A percentile compares a stretch with the other conserved stretches of the same genome.
These are phyloP conservation scores for Clarireedia hainanense DNA, from an alignment of 2,329 filamentous ascomycete genomes.

Conservation along the genomic window DNA sequence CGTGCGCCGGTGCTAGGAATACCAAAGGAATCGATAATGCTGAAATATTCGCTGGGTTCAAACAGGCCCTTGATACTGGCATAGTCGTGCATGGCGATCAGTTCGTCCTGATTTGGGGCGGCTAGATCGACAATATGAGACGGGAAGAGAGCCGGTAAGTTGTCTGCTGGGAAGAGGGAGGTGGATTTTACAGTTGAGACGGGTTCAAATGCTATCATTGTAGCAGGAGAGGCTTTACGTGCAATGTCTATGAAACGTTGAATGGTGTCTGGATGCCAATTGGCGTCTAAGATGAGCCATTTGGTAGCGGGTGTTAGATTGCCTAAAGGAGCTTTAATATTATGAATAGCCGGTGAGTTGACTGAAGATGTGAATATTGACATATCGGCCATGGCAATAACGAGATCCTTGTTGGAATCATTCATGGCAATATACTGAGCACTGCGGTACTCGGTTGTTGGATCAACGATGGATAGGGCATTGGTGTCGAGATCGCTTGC, in stretches of 20 bases:
- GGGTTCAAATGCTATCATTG: conserved; percentile 74
- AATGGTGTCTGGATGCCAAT: conserved; percentile 66
- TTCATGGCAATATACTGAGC: conserved; percentile 92
- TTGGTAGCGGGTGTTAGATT: conserved; percentile 28
- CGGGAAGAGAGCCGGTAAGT: conserved; percentile 41
- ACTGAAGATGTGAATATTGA: conserved; percentile 42
- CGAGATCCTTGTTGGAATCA: conserved; percentile 70
- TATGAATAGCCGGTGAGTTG: conserved; percentile 27
- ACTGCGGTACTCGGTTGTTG: conserved; percentile 44
- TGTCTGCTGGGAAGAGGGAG: conserved; percentile 47
- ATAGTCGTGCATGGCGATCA: conserved; percentile 67
- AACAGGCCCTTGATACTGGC: conserved; percentile 62
- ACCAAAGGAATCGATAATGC: conserved; percentile 68
- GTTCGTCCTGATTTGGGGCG: conserved; percentile 77
- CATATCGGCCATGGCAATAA: conserved; percentile 97
- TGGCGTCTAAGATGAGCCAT: conserved; percentile 80
- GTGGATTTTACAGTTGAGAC: conserved; percentile 75
- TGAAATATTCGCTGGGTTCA: conserved; percentile 67
- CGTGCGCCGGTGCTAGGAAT: conserved; percentile 62
- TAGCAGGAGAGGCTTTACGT: conserved; percentile 32
- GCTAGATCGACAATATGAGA: conserved; percentile 60
- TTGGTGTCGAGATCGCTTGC: conserved; percentile 55
- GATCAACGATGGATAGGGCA: conserved; percentile 39
- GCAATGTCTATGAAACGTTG: conserved; percentile 52
- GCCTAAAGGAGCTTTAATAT: background rate